These are phyloP conservation scores for Suhomyces sp. DNA, from an alignment of 805 yeast species.

Conservation along the genomic window DNA sequence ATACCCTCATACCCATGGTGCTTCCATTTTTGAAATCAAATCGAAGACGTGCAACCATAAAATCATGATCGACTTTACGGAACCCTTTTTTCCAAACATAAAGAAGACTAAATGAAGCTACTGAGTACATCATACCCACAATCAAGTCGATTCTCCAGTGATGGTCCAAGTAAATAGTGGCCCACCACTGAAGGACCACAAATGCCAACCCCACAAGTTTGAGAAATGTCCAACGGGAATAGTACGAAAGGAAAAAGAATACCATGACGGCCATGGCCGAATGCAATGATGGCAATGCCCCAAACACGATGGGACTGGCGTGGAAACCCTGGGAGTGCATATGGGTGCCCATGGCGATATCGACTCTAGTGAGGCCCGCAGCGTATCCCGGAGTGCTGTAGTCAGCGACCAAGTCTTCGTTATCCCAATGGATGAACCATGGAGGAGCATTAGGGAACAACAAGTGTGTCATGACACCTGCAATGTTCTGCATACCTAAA, in stretches of 20 bases:
- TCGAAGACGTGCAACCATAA: constrained; percentile 35
- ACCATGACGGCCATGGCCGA: constrained; percentile 60
- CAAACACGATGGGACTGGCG: constrained; percentile 66
- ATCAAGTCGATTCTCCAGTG: constrained; percentile 66
- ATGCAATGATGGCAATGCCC: constrained; percentile 61
- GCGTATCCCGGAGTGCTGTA: constrained; percentile 68
- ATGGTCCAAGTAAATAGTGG: constrained; percentile 69
- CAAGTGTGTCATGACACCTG: constrained; percentile 60
- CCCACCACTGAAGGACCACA: constrained; percentile 67
- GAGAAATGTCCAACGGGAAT: constrained; percentile 33
- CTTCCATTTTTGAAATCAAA: constrained; percentile 40
- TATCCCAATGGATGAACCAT: constrained; percentile 64
- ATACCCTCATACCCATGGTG: constrained; percentile 67
- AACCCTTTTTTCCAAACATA: constrained; percentile 26
- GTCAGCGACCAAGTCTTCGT: constrained; percentile 52
- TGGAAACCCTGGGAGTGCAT: constrained; percentile 61
- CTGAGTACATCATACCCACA: constrained; percentile 53
- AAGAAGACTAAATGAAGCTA: constrained; percentile 41
- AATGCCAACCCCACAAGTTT: constrained; percentile 40
- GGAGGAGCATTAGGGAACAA: constrained; percentile 72
- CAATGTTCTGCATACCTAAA: constrained; percentile 58
- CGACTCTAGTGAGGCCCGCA: constrained; percentile 68
- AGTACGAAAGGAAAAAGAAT: constrained; percentile 43
- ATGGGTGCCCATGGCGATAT: constrained; percentile 59
- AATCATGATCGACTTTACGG: constrained; percentile 33